Evolutionary conservation across 2,329 filamentous ascomycete species (phyloP), one percentile per base, ranked within the genome.

Genomic region (Fusarium sp.): DNA sequence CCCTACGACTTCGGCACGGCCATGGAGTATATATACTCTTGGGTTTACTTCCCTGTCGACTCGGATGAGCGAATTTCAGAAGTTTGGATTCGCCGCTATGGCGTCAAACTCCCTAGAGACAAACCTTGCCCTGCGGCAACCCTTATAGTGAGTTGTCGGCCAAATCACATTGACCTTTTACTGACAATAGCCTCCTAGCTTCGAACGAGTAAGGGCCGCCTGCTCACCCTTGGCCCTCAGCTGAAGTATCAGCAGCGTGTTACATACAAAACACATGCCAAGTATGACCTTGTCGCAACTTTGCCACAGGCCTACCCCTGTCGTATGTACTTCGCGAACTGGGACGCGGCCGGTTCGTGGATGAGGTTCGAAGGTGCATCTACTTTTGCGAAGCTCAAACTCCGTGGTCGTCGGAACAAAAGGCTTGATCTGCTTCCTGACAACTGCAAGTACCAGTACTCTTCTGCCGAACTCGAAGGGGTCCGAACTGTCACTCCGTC

Each of bases 311-410:
- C 0, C 5, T 0, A 1, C 28, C 44, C 44, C 5, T 28, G 44
- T 14, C 44, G 44, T 5, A 47, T 47, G 44, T 47, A 47, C 44
- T 28, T 47, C 8, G 44, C 18, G 24, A 47, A 26, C 44, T 47
- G 44, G 44, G 18, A 14, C 0, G 0, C 12, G 1, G 1, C 0
- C 0, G 44, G 24, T 10, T 28, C 24, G 4, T 47, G 44, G 44
- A 10, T 47, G 24, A 47, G 44, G 44, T 47, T 47, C 0, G 44
- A 47, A 14, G 44, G 24, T 20, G 44, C 18, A 28, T 47, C 18
- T 14, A 47, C 44, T 3, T 28, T 28, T 0, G 5, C 8, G 8
- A 3, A 28, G 18, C 44, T 47, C 44, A 47, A 15, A 0, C 24
- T 47, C 8, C 0, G 0, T 10, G 18, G 12, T 14, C 0, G 8